These are phyloP conservation scores for Trichoderma citrinoviride DNA, from an alignment of 2,329 filamentous ascomycete species.

Conservation along the genomic window DNA sequence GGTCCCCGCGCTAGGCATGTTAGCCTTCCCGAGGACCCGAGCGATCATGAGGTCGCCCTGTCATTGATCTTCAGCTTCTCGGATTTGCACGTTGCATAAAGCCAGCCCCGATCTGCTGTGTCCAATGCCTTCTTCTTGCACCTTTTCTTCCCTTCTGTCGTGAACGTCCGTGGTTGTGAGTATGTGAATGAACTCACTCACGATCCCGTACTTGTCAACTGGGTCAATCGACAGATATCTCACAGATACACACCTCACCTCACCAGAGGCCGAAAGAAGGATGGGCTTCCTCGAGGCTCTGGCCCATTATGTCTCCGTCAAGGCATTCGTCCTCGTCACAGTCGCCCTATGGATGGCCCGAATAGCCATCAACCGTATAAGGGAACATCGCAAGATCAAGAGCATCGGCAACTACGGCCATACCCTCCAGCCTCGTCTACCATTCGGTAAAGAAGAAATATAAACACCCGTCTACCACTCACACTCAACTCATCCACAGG, in stretches of 20 bases:
- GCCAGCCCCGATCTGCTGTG: too few relatives aligned
- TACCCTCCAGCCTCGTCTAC: slow-evolving; percentile 38
- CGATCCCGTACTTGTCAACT: too few relatives aligned
- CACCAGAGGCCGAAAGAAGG: too few relatives aligned
- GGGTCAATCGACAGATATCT: neutral
- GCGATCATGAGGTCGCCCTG: neutral
- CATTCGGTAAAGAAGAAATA: slow-evolving; percentile 45
- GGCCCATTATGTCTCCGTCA: slow-evolving; percentile 45
- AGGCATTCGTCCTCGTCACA: slow-evolving; percentile 38
- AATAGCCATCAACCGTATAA: slow-evolving; percentile 38
- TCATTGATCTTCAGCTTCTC: neutral
- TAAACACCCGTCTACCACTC: neutral
- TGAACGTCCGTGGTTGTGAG: too few relatives aligned
- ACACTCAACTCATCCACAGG: slow-evolving; percentile 37
- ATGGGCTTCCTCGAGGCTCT: slow-evolving; percentile 54
- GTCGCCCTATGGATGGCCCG: slow-evolving; percentile 40
- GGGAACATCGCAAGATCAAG: slow-evolving; percentile 45
- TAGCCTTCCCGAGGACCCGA: neutral
- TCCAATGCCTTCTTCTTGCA: too few relatives aligned
- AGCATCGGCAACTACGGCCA: slow-evolving; percentile 46
- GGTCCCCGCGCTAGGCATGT: neutral
- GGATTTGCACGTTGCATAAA: too few relatives aligned
- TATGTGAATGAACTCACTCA: too few relatives aligned
- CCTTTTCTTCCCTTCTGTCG: too few relatives aligned
- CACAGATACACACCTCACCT: slow-evolving; percentile 3